Conservation (phyloP, 805 yeast species). For the Saccharomycopsis sp. region DNA sequence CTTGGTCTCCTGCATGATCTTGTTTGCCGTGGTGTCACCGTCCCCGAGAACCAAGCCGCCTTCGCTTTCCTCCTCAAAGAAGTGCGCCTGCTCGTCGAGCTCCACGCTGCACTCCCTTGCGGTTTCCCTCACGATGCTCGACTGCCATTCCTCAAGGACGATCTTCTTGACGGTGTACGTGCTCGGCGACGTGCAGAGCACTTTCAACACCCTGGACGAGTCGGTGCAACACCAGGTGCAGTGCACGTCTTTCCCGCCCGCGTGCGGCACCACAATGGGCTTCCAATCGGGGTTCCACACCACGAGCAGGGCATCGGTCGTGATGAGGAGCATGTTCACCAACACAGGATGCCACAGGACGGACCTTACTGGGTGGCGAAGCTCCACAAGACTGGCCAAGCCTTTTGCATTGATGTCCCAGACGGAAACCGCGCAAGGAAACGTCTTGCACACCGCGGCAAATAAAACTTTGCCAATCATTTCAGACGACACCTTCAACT, state of each 20-base stretch:
- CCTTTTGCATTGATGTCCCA: slow-evolving; percentile 10
- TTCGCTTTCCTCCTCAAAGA: not conserved
- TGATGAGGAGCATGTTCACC: slow-evolving; percentile 6
- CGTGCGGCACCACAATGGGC: not conserved
- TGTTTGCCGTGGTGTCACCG: slow-evolving; percentile 17
- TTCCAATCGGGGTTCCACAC: slow-evolving; percentile 12
- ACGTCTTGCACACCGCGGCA: no score
- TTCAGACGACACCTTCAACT: no score
- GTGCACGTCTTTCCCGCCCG: not conserved
- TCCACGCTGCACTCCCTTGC: not conserved
- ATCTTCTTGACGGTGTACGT: not conserved
- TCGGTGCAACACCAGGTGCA: not conserved
- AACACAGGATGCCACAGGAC: slow-evolving; percentile 14
- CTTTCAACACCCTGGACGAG: not conserved
- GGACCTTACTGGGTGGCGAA: not conserved
- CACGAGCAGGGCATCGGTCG: slow-evolving; percentile 2
- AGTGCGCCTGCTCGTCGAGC: not conserved
- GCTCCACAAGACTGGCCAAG: not conserved
- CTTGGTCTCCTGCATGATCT: slow-evolving; percentile 12
- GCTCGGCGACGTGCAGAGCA: not conserved
- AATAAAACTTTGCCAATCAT: no score
- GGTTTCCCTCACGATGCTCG: not conserved
- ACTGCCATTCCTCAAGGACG: not conserved
- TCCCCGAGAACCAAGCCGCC: slow-evolving; percentile 6
- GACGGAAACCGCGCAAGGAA: slow-evolving; percentile 2